phyloP scores from a whole-genome alignment of 257 asterid species.

The Ehretia macrophylla region DNA sequence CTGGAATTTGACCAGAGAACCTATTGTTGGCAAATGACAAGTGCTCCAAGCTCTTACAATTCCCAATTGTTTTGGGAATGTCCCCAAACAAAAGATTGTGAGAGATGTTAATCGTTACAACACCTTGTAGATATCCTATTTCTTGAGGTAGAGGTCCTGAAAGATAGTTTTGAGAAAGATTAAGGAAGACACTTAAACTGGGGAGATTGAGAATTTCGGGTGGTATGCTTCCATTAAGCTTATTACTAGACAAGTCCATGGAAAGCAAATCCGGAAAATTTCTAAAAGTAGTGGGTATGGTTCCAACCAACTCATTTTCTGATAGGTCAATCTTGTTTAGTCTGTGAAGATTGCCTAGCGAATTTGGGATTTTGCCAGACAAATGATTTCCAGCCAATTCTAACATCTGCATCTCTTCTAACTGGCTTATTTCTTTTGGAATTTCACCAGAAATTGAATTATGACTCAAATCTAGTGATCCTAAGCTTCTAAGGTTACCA shows the following conservation, averaged over 20 bases:
- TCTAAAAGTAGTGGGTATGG: constrained; percentile 30
- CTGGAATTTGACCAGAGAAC: too few species aligned
- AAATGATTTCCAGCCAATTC: constrained; percentile 33
- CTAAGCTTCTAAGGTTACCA: constrained; percentile 40
- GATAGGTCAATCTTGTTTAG: constrained; percentile 52
- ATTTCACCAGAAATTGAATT: constrained; percentile 40
- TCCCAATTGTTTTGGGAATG: too few species aligned
- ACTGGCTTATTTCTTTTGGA: constrained; percentile 42
- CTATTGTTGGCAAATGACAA: too few species aligned
- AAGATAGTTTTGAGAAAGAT: too few species aligned
- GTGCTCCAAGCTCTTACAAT: too few species aligned
- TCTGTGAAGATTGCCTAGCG: constrained; percentile 40
- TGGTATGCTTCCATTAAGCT: constrained; percentile 47
- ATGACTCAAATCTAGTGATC: constrained; percentile 29
- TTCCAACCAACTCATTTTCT: constrained; percentile 39
- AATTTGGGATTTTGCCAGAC: constrained; percentile 40
- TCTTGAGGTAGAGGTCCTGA: too few species aligned
- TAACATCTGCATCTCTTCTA: constrained; percentile 30
- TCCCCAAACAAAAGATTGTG: too few species aligned
- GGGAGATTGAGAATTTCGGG: too few species aligned
- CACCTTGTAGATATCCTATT: too few species aligned
- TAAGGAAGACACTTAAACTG: too few species aligned
- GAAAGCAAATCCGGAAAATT: constrained; percentile 31
- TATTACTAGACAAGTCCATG: constrained; percentile 47
- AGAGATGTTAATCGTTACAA: too few species aligned